Evolutionary conservation across 2,329 filamentous ascomycete genomes (phyloP), one percentile per base, ranked within the genome.

Genomic region (Aureobasidium sp.): DNA sequence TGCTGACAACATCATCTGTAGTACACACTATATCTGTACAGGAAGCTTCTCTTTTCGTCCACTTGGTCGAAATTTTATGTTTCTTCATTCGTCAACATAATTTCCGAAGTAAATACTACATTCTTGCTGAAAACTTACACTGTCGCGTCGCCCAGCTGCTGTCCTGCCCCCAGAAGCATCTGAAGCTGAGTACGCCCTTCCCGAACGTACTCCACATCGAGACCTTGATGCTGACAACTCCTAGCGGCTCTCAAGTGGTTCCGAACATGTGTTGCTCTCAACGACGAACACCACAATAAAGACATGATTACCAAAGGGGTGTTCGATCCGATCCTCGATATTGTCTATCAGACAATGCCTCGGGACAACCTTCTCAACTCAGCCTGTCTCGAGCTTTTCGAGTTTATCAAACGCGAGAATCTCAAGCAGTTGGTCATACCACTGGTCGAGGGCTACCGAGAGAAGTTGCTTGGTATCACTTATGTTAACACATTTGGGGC

Each of bases 301-400:
- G 87, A 96, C 67, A 83, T 97, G 67, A 88, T 87, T 27, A 85
- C 91, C 66, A 88, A 92, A 70, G 84, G 86, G 62, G 84, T 94
- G 0, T 85, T 97, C 62, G 89, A 88, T 42, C 88, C 91, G 0
- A 89, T 97, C 35, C 78, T 99, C 15, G 84, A 94, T 65, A 86
- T 96, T 38, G 82, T 97, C 35, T 82, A 88, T 60, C 84, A 89
- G 65, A 94, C 90, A 0, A 88, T 96, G 83, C 90, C 92, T 0
- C 84, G 91, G 43, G 93, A 99, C 73, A 97, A 96, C 67, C 80
- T 99, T 3, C 80, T 97, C 33, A 95, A 94, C 72, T 97, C 93
- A 0, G 93, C 92, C 9, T 96, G 90, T 67, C 80, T 97, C 10
- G 94, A 99, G 69, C 83, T 99, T 45, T 97, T 99, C 65, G 91